Evolutionary conservation across 257 asterid species (phyloP).

Genomic region (Forsythia viridissima): DNA sequence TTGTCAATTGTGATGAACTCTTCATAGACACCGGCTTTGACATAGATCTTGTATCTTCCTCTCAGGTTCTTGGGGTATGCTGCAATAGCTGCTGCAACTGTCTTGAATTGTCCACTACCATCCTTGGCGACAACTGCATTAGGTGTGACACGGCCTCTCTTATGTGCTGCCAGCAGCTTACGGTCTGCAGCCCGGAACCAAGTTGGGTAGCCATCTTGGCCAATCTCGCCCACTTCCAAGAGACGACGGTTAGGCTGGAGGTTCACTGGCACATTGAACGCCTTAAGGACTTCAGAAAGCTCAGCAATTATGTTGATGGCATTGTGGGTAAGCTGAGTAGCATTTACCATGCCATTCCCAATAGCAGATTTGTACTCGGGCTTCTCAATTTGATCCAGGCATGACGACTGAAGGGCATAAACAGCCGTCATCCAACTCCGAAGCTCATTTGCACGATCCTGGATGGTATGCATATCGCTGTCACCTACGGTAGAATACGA

Average conservation of each 20-base stretch:
- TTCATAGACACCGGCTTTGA: slow-evolving; percentile 63
- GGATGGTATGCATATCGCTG: slow-evolving; percentile 30
- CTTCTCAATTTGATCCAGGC: slow-evolving; percentile 33
- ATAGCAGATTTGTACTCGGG: slow-evolving; percentile 31
- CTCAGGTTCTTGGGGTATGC: slow-evolving; percentile 50
- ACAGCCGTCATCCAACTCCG: slow-evolving; percentile 42
- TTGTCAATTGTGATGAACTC: slow-evolving; percentile 57
- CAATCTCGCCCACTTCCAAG: slow-evolving; percentile 22
- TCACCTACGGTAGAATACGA: slow-evolving; percentile 35
- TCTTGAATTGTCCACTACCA: slow-evolving; percentile 63
- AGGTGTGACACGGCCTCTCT: slow-evolving; percentile 23
- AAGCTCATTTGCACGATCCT: slow-evolving; percentile 26
- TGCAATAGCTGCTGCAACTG: slow-evolving; percentile 41
- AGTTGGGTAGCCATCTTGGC: slow-evolving; percentile 40
- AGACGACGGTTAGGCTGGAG: slow-evolving; percentile 27
- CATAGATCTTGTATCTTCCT: slow-evolving; percentile 58
- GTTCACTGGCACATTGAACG: slow-evolving; percentile 29
- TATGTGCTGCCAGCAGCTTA: slow-evolving; percentile 36
- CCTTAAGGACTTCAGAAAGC: slow-evolving; percentile 36
- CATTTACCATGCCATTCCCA: slow-evolving; percentile 32
- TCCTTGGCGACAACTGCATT: slow-evolving; percentile 64
- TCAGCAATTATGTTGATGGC: slow-evolving; percentile 59
- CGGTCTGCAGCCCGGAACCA: slow-evolving; percentile 67
- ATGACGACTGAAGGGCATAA: slow-evolving; percentile 37
- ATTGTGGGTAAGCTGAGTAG: slow-evolving; percentile 64